Conservation (phyloP, 768 basidiomycete genomes). For the Boletales sp. region DNA sequence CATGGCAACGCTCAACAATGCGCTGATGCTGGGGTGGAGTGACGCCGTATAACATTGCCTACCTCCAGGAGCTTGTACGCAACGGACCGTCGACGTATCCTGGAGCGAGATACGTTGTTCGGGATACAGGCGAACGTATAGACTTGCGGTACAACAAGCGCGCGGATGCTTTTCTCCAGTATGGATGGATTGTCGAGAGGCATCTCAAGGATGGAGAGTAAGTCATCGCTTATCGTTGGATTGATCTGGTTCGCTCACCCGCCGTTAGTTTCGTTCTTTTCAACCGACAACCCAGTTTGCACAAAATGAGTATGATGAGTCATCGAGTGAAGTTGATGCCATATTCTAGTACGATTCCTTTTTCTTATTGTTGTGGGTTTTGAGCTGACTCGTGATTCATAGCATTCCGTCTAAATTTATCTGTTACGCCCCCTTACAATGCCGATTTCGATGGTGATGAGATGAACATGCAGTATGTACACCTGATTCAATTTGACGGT, state of each 20-base stretch:
- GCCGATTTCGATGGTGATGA: slow-evolving; percentile 99
- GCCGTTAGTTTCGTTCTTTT: slow-evolving; percentile 50
- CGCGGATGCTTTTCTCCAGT: slow-evolving; percentile 91
- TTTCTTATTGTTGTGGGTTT: neutral
- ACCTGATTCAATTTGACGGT: neutral
- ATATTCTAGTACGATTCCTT: slow-evolving; percentile 78
- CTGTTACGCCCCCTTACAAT: slow-evolving; percentile 98
- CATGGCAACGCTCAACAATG: neutral
- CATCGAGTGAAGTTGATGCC: slow-evolving; percentile 97
- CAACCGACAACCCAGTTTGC: slow-evolving; percentile 96
- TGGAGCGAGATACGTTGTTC: slow-evolving; percentile 93
- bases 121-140: slow-evolving; percentile 96
- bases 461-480: slow-evolving; percentile 99
- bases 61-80: slow-evolving; percentile 90
- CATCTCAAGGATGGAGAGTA: slow-evolving; percentile 98
- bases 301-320: slow-evolving; percentile 99
- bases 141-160: slow-evolving; percentile 96
- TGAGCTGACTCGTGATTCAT: slow-evolving; percentile 4
- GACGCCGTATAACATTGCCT: slow-evolving; percentile 94
- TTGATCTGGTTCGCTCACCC: neutral
- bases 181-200: slow-evolving; percentile 97
- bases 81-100: slow-evolving; percentile 95
- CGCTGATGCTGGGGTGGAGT: slow-evolving; percentile 45
- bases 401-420: slow-evolving; percentile 98
- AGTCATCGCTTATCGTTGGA: slow-evolving; percentile 34